Percentiles rank a stretch among this genome's conserved stretches.
phyloP scores from a whole-genome alignment of 2,329 filamentous ascomycete genomes.

The Fusarium protoensiforme region DNA sequence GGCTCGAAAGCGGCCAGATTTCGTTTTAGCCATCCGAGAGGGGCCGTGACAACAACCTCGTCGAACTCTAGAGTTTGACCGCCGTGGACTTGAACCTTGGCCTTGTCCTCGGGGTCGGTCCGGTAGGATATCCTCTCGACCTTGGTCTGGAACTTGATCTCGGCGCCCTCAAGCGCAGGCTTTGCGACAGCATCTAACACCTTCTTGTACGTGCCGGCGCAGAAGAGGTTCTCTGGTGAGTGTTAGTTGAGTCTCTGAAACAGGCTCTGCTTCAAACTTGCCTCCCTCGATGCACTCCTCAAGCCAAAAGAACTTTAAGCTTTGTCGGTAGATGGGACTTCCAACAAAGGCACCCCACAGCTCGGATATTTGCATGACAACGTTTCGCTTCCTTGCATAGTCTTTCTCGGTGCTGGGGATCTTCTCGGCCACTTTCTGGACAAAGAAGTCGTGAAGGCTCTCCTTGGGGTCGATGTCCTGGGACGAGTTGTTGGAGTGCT shows the following conservation, averaged over 20 bases:
- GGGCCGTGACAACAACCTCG: constrained; percentile 74
- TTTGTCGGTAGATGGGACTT: constrained; percentile 71
- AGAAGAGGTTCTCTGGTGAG: constrained; percentile 67
- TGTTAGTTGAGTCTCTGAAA: background rate
- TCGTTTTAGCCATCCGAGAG: constrained; percentile 75
- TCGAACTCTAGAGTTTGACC: constrained; percentile 67
- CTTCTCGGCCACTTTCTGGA: constrained; percentile 55
- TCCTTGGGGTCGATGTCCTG: constrained; percentile 57
- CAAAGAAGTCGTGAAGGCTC: constrained; percentile 67
- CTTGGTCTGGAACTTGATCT: constrained; percentile 63
- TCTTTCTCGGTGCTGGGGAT: constrained; percentile 58
- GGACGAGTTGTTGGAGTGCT: constrained; percentile 69
- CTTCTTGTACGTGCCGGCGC: constrained; percentile 68
- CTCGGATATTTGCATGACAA: constrained; percentile 66
- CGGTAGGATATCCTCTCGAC: constrained; percentile 56
- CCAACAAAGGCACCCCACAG: constrained; percentile 80
- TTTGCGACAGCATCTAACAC: constrained; percentile 68
- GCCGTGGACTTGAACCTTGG: constrained; percentile 58
- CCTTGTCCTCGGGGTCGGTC: constrained; percentile 43
- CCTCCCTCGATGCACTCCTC: constrained; percentile 82
- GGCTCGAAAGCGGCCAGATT: constrained; percentile 71
- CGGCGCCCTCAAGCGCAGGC: constrained; percentile 65
- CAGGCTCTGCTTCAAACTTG: constrained; percentile 43
- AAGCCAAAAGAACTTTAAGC: constrained; percentile 80
- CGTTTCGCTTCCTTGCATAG: constrained; percentile 53